Percentiles rank a stretch among this genome's conserved stretches.
phyloP scores from a whole-genome alignment of 2,329 filamentous ascomycete genomes.

The Cladosporium halotolerans region DNA sequence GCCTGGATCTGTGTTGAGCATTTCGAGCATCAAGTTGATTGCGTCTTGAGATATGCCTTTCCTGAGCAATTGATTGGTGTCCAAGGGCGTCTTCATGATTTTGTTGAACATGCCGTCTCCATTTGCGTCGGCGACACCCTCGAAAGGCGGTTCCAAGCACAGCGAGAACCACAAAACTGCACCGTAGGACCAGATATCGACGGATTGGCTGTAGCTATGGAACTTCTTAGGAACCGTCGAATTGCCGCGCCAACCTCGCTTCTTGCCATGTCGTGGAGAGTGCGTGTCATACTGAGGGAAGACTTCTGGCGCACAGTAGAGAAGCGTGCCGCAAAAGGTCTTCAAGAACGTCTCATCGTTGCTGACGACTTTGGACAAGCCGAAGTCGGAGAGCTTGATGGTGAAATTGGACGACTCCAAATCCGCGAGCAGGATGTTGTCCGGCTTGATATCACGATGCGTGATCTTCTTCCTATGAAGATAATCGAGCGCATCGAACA shows the following conservation, averaged over 20 bases:
- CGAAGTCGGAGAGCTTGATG: slow-evolving; percentile 94
- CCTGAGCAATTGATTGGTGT: slow-evolving; percentile 57
- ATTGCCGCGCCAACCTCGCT: slow-evolving; percentile 47
- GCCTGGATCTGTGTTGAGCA: slow-evolving; percentile 75
- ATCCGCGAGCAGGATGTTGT: slow-evolving; percentile 84
- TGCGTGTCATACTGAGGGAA: slow-evolving; percentile 75
- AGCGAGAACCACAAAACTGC: slow-evolving; percentile 85
- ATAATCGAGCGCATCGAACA: slow-evolving; percentile 77
- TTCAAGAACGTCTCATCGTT: slow-evolving; percentile 87
- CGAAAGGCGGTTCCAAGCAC: slow-evolving; percentile 74
- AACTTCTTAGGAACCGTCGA: slow-evolving; percentile 34
- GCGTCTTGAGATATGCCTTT: slow-evolving; percentile 57
- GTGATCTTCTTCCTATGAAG: slow-evolving; percentile 85
- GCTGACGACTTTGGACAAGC: slow-evolving; percentile 80
- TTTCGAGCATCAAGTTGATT: slow-evolving; percentile 67
- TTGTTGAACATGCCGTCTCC: slow-evolving; percentile 74
- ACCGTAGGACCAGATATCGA: slow-evolving; percentile 94
- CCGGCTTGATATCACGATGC: slow-evolving; percentile 96
- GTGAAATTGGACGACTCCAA: slow-evolving; percentile 57
- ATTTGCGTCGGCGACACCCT: slow-evolving; percentile 66
- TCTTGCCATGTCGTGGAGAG: slow-evolving; percentile 55
- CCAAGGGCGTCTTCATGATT: slow-evolving; percentile 73
- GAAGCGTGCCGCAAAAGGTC: slow-evolving; percentile 90
- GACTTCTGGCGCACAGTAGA: slow-evolving; percentile 95
- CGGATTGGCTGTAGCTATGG: slow-evolving; percentile 76